Conservation (phyloP, 495 filamentous ascomycete species). For the Penicillium parvum region DNA sequence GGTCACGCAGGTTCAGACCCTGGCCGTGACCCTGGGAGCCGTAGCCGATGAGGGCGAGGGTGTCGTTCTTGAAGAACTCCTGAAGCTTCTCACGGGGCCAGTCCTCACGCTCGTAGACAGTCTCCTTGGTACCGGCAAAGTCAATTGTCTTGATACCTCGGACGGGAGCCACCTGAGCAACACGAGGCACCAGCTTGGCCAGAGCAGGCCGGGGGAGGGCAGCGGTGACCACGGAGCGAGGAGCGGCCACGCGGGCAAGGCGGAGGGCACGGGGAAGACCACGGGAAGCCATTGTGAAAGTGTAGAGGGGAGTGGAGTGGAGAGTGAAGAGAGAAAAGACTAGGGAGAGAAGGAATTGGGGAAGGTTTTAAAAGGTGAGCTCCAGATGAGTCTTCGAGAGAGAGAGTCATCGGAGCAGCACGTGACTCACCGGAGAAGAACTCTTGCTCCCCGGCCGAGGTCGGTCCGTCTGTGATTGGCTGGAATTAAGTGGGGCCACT, state of each 20-base stretch:
- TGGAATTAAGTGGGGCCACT: background rate
- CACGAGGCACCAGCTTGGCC: constrained; percentile 36
- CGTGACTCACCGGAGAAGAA: constrained; percentile 37
- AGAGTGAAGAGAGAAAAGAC: constrained; percentile 14
- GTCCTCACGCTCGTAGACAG: constrained; percentile 94
- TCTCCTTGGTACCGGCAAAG: constrained; percentile 90
- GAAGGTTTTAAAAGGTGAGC: constrained; percentile 18
- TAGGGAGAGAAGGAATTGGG: constrained; percentile 15
- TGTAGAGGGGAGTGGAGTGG: constrained; percentile 19
- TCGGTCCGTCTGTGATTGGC: constrained; percentile 24
- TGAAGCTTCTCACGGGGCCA: constrained; percentile 98
- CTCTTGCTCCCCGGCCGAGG: constrained; percentile 37
- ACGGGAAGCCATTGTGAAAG: constrained; percentile 77
- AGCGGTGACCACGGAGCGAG: constrained; percentile 45
- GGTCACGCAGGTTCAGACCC: constrained; percentile 98
- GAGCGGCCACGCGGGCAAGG: constrained; percentile 65
- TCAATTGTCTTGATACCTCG: constrained; percentile 57
- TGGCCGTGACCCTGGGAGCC: constrained; percentile 98
- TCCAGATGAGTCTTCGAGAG: background rate
- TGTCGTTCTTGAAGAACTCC: constrained; percentile 99
- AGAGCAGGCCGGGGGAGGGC: constrained; percentile 43
- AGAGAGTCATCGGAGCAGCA: constrained; percentile 12
- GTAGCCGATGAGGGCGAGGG: constrained; percentile 97
- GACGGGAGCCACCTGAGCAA: constrained; percentile 50
- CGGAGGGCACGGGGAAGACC: constrained; percentile 78